Conservation (phyloP, 2,329 filamentous ascomycete genomes). For the Fusarium sacchari region DNA sequence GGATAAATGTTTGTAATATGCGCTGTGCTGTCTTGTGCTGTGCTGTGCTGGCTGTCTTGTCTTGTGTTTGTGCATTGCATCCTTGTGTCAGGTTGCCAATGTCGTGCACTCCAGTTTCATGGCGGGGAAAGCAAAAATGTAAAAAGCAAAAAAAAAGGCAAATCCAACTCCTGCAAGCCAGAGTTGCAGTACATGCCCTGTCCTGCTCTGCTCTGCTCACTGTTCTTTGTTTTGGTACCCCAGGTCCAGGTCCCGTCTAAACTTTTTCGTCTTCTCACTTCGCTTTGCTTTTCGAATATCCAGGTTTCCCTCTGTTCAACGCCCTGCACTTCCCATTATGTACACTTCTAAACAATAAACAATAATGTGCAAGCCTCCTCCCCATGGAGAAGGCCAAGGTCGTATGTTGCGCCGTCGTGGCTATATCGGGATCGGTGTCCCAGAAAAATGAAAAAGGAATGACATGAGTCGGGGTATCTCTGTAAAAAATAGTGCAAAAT, state of each 20-base stretch:
- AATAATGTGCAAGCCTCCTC: slow-evolving; percentile 33
- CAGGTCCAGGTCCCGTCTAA: slow-evolving; percentile 34
- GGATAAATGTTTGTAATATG: slow-evolving; percentile 24
- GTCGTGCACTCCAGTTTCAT: slow-evolving; percentile 14
- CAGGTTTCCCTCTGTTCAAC: slow-evolving; percentile 35
- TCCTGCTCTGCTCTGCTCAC: slow-evolving; percentile 8
- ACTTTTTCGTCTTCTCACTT: slow-evolving; percentile 35
- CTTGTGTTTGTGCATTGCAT: slow-evolving; percentile 17
- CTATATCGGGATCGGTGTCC: slow-evolving; percentile 23
- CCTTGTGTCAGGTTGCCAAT: slow-evolving; percentile 12
- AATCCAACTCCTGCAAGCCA: slow-evolving; percentile 35
- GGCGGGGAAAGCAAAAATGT: slow-evolving; percentile 17
- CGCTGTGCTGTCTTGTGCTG: neutral
- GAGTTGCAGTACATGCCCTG: slow-evolving; percentile 4
- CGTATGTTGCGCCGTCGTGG: slow-evolving; percentile 40
- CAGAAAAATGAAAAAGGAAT: slow-evolving; percentile 39
- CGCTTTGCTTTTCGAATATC: slow-evolving; percentile 26
- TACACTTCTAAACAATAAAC: slow-evolving; percentile 43
- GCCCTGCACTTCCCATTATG: slow-evolving; percentile 35
- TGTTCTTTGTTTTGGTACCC: slow-evolving; percentile 26
- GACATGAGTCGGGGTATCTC: slow-evolving; percentile 46
- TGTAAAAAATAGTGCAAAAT: slow-evolving; percentile 26
- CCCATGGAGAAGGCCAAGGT: slow-evolving; percentile 3
- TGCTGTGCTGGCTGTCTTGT: neutral
- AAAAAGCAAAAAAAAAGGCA: slow-evolving; percentile 22